Base-by-base conservation (phyloP, 2,329 filamentous ascomycete species). In the Epicoccum sorghinum region DNA sequence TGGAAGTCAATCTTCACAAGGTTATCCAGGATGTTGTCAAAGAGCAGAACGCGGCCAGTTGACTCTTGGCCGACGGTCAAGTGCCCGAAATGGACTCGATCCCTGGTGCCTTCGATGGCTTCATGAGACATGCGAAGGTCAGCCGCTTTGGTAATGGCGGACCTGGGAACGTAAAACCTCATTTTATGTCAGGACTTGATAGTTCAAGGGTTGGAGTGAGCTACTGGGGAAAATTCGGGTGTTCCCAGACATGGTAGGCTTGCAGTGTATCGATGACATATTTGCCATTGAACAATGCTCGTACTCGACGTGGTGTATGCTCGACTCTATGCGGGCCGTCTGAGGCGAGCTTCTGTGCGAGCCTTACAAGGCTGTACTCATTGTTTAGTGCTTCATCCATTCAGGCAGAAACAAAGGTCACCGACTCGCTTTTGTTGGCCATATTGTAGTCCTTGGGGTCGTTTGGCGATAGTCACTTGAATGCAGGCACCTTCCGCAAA, bases 311-410 rank as follows among this genome's bases (percentile, higher is more conserved):
- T 2, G 65, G 52, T 3, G 71, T 73, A 9, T 39, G 43, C 33
- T 71, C 58, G 6, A 57, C 49, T 32, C 62, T 71, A 47, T 67
- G 57, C 1, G 78, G 77, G 0, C 78, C 78, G 18, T 77, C 59
- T 3, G 68, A 66, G 13, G 67, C 70, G 27, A 80, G 73, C 47
- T 72, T 75, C 56, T 75, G 64, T 47, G 77, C 78, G 22, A 80
- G 70, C 18, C 73, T 68, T 9, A 64, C 62, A 22, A 79, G 71
- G 59, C 75, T 78, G 44, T 4, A 30, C n/a, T n/a, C 41, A 37
- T 59, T 7, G 52, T 40, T 47, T 30, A 52, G 29, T 25, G 8
- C 30, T 3, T 12, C 2, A 29, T 14, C 22, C 24, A 24, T 7
- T 32, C 14, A 30, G 13, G 13, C 3, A 22, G 14, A 5, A 7